Conservation (phyloP, 2,329 filamentous ascomycete species). For the Fusarium foetens region DNA sequence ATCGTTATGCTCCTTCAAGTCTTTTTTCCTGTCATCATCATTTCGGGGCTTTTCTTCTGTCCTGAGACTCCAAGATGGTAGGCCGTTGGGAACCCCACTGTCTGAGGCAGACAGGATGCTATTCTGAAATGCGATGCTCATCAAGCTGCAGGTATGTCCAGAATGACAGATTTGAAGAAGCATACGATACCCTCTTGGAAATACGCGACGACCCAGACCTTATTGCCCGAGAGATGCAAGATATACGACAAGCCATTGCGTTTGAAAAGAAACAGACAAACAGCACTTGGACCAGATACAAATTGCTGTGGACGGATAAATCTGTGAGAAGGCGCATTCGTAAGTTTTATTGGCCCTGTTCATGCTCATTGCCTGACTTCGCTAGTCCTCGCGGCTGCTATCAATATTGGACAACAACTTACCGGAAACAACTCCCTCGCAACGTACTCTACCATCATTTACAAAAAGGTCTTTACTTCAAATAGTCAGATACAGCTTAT, state of each 20-base stretch:
- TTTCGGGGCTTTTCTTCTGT: slow-evolving; percentile 70
- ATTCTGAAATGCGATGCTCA: slow-evolving; percentile 53
- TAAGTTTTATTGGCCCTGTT: neutral
- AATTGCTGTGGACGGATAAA: slow-evolving; percentile 1
- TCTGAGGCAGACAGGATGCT: slow-evolving; percentile 64
- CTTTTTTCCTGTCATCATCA: slow-evolving; percentile 69
- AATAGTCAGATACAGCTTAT: slow-evolving; percentile 72
- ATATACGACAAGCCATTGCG: neutral
- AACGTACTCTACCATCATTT: slow-evolving; percentile 75
- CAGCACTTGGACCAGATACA: slow-evolving; percentile 2
- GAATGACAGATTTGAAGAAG: slow-evolving; percentile 52
- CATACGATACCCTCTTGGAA: neutral
- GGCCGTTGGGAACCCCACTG: slow-evolving; percentile 64
- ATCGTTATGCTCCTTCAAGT: slow-evolving; percentile 78
- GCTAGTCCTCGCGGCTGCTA: slow-evolving; percentile 70
- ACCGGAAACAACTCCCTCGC: slow-evolving; percentile 77
- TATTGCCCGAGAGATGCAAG: neutral
- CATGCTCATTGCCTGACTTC: slow-evolving; percentile 54
- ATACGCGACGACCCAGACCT: neutral
- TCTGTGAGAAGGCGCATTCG: slow-evolving; percentile 8
- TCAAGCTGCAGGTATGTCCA: slow-evolving; percentile 29
- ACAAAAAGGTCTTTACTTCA: slow-evolving; percentile 72
- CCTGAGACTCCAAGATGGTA: slow-evolving; percentile 76
- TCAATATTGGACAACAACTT: slow-evolving; percentile 77
- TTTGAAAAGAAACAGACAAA: slow-evolving; percentile 5